Conservation (phyloP, 176 grass and related monocot species). For the Oryza glumipatula region DNA sequence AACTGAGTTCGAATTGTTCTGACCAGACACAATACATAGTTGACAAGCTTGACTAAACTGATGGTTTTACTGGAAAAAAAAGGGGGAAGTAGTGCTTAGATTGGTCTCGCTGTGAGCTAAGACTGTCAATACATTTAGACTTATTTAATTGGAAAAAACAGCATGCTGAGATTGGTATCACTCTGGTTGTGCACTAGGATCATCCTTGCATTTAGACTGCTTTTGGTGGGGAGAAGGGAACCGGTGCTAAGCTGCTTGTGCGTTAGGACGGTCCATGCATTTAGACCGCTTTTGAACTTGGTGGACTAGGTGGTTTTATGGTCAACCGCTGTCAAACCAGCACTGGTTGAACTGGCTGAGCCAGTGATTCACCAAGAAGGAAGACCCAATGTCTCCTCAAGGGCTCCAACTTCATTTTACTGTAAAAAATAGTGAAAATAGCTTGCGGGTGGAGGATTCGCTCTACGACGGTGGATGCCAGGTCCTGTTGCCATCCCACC, state of each 20-base stretch:
- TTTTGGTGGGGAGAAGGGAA: not conserved
- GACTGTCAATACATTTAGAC: no score
- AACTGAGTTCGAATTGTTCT: not conserved
- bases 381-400: not conserved
- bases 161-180: no score
- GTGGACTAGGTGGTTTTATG: no score
- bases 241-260: not conserved
- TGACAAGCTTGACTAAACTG: not conserved
- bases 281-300: not conserved
- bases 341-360: not conserved
- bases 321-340: no score
- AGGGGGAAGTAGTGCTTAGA: not conserved
- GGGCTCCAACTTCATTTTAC: not conserved
- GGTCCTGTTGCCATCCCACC: not conserved
- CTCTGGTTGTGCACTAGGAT: no score
- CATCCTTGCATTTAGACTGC: no score
- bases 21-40: not conserved
- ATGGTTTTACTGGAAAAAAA: not conserved
- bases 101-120: no score
- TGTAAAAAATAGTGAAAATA: not conserved
- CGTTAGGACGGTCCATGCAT: not conserved
- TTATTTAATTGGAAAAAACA: no score
- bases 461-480: not conserved
- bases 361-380: not conserved
- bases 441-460: not conserved